Base-by-base conservation (phyloP, 1,139 yeast species). In the Protomyces gravidus region DNA sequence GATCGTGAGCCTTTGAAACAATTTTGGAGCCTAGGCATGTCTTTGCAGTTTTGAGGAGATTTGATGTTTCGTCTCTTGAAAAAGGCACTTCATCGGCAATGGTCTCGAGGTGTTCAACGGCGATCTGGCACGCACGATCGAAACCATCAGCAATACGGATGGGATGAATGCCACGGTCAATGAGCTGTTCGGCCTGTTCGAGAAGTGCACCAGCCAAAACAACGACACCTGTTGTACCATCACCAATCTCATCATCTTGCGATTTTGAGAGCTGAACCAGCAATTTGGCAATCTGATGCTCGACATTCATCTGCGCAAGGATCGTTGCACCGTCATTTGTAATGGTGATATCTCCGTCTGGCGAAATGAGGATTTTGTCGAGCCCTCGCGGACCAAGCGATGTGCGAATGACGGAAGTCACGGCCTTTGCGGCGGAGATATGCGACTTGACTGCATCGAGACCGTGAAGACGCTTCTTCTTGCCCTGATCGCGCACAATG, bases 291-390 rank as follows among this genome's bases (percentile, higher is more conserved):
- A 94, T 90, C 75, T 92, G 96, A 72, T 87, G 89, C 67, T 89
- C 96, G 65, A 94, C 79, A 71, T 92, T 96, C 97, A 94, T 92
- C 72, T 89, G 96, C 11, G 95, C 80, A 67, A 94, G 78, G 69
- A 94, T 92, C 9, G 98, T 94, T 59, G 98, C 98, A 67, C 99
- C 98, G 71, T 94, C 98, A 71, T 94, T 94, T 59, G 99, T 94
- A 66, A 94, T 92, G 59, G 96, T 92, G 72, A 94, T 94, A 64
- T 92, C 98, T 26, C 98, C 98, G 71, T 92, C 98, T 49, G 94
- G 97, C 30, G 83, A 79, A 65, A 92, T 88, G 68, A 94, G 78
- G 68, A 94, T 92, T 76, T 94, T 94, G 73, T 94, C 98, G 69
- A 94, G 77, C n/a, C 99, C 68, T 71, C 98, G 82, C 61, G 98